These are phyloP conservation scores for Podaxis sp. DNA, from an alignment of 768 basidiomycete genomes.

Conservation along the genomic window DNA sequence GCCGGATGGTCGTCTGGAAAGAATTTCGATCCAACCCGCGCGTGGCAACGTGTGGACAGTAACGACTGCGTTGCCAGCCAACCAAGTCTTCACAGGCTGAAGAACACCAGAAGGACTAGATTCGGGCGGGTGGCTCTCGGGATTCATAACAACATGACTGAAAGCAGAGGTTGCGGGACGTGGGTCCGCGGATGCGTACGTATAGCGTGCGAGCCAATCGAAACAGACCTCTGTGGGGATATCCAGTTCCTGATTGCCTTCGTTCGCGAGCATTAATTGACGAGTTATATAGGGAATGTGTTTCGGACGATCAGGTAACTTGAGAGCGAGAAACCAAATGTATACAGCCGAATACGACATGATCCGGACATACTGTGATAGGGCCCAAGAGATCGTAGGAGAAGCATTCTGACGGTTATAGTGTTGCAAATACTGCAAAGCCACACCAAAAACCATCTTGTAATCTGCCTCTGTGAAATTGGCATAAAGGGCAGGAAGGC, in stretches of 20 bases:
- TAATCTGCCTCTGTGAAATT: constrained; percentile 92
- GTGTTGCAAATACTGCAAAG: constrained; percentile 89
- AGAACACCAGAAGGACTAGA: constrained; percentile 30
- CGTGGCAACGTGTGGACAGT: constrained; percentile 74
- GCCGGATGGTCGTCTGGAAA: constrained; percentile 85
- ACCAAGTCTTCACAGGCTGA: constrained; percentile 64
- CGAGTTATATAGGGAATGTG: constrained; percentile 86
- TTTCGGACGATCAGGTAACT: constrained; percentile 74
- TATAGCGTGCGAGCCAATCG: constrained; percentile 95
- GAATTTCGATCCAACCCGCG: constrained; percentile 87
- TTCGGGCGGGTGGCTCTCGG: constrained; percentile 40
- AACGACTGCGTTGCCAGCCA: constrained; percentile 80
- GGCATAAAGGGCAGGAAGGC: constrained; percentile 73
- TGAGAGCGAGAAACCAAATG: constrained; percentile 90
- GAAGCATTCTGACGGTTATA: constrained; percentile 69
- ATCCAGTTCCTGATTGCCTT: constrained; percentile 70
- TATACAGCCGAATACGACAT: constrained; percentile 91
- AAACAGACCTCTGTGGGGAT: constrained; percentile 95
- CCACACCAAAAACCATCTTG: constrained; percentile 93
- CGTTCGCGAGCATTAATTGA: constrained; percentile 84
- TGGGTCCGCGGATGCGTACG: constrained; percentile 92
- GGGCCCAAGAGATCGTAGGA: constrained; percentile 73
- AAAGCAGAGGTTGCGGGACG: constrained; percentile 80
- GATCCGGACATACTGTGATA: constrained; percentile 89
- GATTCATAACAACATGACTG: constrained; percentile 73